Evolutionary conservation across 140 eudicot genomes (phyloP), one percentile per base, ranked within the genome.

Genomic region (Senecio squalidus): DNA sequence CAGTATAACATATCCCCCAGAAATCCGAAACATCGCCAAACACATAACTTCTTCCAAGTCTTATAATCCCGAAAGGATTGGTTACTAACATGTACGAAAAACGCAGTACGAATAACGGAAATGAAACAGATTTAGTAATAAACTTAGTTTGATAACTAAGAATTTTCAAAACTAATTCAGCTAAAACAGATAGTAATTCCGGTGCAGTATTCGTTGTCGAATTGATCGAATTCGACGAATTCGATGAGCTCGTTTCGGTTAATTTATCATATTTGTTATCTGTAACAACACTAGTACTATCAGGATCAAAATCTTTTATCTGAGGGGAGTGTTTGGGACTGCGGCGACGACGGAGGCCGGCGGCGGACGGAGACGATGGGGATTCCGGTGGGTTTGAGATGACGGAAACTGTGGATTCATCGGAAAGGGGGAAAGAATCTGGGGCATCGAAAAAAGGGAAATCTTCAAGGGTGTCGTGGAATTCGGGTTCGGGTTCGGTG

Each of bases 261-360:
- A 2, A 7, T 16, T 17, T 21, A 15, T 44, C 62, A 20, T 36
- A 51, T 16, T 13, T 16, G 2, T 24, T 67, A 44, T 48, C 9
- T 31, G n/a, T 52, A 39, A 44, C 65, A 71, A 69, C 69, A 5
- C 63, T 70, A 23, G 45, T 30, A 0, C 76, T 66, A 2, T 71
- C 66, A 4, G 76, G 76, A 63, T 71, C 63, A n/a, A n/a, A n/a
- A 6, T 63, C 63, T n/a, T 11, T 71, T 58, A 70, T 47, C 58
- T 71, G 57, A 44, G 56, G 64, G 25, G 45, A 31, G 15, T 50
- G 65, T 5, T 79, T 41, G 3, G 10, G 17, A 3, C 57, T 43
- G 44, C 82, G 73, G 16, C 91, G 94, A 39, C 76, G 95, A 6
- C 91, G 91, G 53, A 82, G 83, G 36, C 64, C 72, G n/a, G 73